Evolutionary conservation across 2,329 filamentous ascomycete species (phyloP), one percentile per base, ranked within the genome.

Genomic region (Microsporum audouinii): DNA sequence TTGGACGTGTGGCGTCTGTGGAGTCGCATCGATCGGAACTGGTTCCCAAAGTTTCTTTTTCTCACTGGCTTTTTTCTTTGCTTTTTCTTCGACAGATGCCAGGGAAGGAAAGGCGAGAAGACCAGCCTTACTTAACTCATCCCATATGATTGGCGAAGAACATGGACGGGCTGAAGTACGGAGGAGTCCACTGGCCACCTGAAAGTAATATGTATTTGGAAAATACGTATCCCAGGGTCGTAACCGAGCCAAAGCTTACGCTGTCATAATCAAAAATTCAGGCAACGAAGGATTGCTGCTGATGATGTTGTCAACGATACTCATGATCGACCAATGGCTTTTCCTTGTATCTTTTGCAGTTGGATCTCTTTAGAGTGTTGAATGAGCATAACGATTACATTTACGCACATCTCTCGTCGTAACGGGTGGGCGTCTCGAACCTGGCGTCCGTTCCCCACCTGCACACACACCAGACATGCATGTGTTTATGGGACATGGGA

Each of bases 1-100:
- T 53, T 51, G 51, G 41, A 58, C 57, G 47, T 63, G 62, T 63
- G 62, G 62, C 62, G 60, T 63, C n/a, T 60, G 57, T 45, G 43
- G 57, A 47, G 38, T 59, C 55, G 34, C 55, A 57, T 57, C 55
- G 55, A 57, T 57, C 55, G 55, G 55, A 57, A 57, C 36, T 41
- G 36, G 55, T 39, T 57, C 55, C 55, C 55, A 41, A 41, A 41
- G 34, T 57, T 57, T 57, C 55, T 57, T 57, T 57, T 57, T 57
- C 33, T 43, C 23, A 12, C 39, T 56, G 31, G 31, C 55, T 17
- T 29, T 43, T 6, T 57, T 17, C 41, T 41, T 29, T 17, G 12
- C 14, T 29, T 57, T 57, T 57, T 33, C 29, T 14, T 55, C 31
- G 49, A 36, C 49, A 36, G 49, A 55, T 55, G 49, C 31, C 49